phyloP scores from a whole-genome alignment of 306 rosid genomes.

The Cajanus cajan region DNA sequence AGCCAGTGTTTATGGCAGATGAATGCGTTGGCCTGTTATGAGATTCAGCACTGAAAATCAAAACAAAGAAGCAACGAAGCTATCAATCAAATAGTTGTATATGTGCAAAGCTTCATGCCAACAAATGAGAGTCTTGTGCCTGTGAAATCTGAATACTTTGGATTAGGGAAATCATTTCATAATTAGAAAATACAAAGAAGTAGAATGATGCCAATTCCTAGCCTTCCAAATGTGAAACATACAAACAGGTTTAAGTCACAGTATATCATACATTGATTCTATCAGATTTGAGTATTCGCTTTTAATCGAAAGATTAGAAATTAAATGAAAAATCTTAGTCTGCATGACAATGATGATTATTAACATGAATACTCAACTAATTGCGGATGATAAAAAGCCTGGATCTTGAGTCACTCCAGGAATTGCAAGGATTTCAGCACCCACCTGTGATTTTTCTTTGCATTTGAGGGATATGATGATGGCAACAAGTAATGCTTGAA shows the following conservation, averaged over 20 bases:
- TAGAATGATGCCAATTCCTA: neutral
- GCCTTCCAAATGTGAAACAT: neutral
- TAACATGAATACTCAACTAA: constrained; percentile 77
- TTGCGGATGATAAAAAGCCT: constrained; percentile 70
- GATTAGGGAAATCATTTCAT: neutral
- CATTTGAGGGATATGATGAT: constrained; percentile 17
- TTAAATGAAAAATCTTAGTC: constrained; percentile 40
- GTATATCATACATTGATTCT: neutral
- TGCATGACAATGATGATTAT: constrained; percentile 44
- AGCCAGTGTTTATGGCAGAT: constrained; percentile 55
- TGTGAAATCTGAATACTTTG: constrained; percentile 15
- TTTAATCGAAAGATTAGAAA: neutral
- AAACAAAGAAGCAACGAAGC: neutral
- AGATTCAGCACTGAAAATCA: constrained; percentile 61
- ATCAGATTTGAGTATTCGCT: neutral
- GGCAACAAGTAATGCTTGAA: neutral
- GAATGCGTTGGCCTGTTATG: constrained; percentile 55
- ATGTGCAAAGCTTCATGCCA: no score
- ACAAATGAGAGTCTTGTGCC: neutral
- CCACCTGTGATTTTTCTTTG: constrained; percentile 50
- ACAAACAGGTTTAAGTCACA: neutral
- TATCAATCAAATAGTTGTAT: neutral
- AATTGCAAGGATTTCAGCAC: constrained; percentile 81
- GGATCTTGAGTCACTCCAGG: constrained; percentile 84
- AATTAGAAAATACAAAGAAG: neutral